Evolutionary conservation across 1,139 yeast species (phyloP).

Genomic region (Blastobotrys ciferrii): DNA sequence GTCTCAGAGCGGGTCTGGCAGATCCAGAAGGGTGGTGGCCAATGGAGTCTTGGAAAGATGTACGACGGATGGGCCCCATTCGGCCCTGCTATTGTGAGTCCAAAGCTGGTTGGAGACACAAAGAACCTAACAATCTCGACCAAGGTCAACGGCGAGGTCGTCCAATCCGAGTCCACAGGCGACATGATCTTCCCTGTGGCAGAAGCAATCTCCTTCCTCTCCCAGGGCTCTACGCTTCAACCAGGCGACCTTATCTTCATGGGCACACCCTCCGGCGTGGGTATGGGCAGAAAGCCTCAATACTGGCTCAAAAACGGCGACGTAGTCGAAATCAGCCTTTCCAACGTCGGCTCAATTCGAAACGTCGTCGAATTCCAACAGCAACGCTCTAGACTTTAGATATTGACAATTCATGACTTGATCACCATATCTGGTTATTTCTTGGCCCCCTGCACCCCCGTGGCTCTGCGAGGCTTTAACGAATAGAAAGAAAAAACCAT

Average conservation of each 20-base stretch:
- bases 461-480: too few species aligned
- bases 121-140: constrained; percentile 39
- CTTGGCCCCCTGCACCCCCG: neutral
- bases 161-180: constrained; percentile 46
- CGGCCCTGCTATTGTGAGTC: constrained; percentile 51
- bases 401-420: neutral
- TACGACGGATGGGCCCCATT: constrained; percentile 56
- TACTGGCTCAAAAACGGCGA: constrained; percentile 49
- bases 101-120: constrained; percentile 35
- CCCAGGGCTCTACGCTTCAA: constrained; percentile 50
- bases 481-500: neutral
- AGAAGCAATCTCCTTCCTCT: constrained; percentile 46
- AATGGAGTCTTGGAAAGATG: constrained; percentile 52
- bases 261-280: constrained; percentile 57
- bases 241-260: constrained; percentile 53
- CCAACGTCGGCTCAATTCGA: constrained; percentile 45
- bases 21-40: constrained; percentile 46
- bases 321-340: constrained; percentile 43
- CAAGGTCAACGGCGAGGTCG: constrained; percentile 44
- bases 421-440: neutral
- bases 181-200: constrained; percentile 52
- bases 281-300: constrained; percentile 43
- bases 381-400: constrained; percentile 9
- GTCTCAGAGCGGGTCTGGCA: constrained; percentile 57
- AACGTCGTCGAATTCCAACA: constrained; percentile 40